Percentiles rank a stretch among this genome's conserved stretches.
Evolutionary conservation across 1,284 basidiomycete genomes (phyloP).

Genomic region (Chondrostereum purpureum): DNA sequence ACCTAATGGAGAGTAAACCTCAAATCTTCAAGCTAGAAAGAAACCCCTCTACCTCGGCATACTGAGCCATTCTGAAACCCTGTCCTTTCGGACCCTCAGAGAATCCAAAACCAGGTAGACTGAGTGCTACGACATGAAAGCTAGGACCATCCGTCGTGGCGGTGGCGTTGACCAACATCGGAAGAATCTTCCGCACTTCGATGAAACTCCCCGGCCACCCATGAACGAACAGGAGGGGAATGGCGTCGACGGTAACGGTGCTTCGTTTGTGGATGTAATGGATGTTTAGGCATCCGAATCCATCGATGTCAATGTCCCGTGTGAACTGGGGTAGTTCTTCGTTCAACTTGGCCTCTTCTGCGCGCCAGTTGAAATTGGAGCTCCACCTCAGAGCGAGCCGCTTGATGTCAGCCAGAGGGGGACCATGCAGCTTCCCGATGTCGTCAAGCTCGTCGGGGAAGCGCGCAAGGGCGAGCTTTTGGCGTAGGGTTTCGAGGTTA

Average conservation of each 20-base stretch:
- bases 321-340: slow-evolving; percentile 18
- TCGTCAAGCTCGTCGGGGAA: slow-evolving; percentile 38
- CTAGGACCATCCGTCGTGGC: slow-evolving; percentile 2
- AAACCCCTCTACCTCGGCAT: slow-evolving; percentile 29
- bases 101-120: slow-evolving; percentile 8
- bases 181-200: slow-evolving; percentile 2
- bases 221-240: slow-evolving; percentile 10
- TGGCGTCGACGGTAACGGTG: slow-evolving; percentile 9
- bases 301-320: background rate
- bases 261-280: slow-evolving; percentile 11
- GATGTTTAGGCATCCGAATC: slow-evolving; percentile 2
- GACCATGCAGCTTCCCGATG: slow-evolving; percentile 32
- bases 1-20: too few species aligned
- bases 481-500: slow-evolving; percentile 21
- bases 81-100: slow-evolving; percentile 8
- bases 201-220: slow-evolving; percentile 7
- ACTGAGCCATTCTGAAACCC: slow-evolving; percentile 20
- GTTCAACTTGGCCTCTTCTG: slow-evolving; percentile 33
- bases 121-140: slow-evolving; percentile 8
- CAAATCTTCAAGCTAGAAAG: too few species aligned
- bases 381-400: slow-evolving; percentile 34
- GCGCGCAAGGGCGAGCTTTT: slow-evolving; percentile 26
- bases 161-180: background rate
- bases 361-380: slow-evolving; percentile 36
- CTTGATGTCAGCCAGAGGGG: slow-evolving; percentile 31